Conservation (phyloP, 768 basidiomycete species). For the Serendipita indica region DNA sequence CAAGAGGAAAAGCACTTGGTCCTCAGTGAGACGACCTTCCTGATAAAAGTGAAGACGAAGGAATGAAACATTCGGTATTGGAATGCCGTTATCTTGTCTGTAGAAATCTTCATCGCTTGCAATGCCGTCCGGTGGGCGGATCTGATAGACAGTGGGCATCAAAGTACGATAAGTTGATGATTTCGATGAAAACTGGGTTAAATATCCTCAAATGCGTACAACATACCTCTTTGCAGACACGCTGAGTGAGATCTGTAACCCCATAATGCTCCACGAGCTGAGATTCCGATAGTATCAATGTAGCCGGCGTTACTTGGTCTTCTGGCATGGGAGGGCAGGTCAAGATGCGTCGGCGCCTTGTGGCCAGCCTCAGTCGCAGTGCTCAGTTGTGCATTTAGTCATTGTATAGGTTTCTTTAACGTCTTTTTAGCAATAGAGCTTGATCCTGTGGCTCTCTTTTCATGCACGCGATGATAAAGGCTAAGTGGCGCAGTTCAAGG, state of each 20-base stretch:
- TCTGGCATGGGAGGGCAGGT: neutral
- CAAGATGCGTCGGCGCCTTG: neutral
- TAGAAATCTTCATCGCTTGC: conserved; percentile 24
- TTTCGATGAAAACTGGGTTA: neutral
- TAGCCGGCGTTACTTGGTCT: neutral
- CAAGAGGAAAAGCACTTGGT: conserved; percentile 30
- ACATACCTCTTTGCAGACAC: conserved; percentile 4
- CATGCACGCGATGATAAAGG: too few relatives aligned
- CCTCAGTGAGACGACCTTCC: conserved; percentile 29
- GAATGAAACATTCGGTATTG: conserved; percentile 31
- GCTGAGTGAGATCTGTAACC: neutral
- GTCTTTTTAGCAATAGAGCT: too few relatives aligned
- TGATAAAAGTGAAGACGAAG: conserved; percentile 35
- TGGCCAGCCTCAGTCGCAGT: too few relatives aligned
- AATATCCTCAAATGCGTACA: neutral
- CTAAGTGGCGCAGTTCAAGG: too few relatives aligned
- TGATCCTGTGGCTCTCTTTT: too few relatives aligned
- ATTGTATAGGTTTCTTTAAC: too few relatives aligned
- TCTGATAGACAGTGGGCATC: conserved; percentile 17
- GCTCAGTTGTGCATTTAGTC: too few relatives aligned
- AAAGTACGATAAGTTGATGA: neutral
- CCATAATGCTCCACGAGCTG: neutral
- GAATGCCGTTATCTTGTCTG: conserved; percentile 29
- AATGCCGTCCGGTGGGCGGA: conserved; percentile 26
- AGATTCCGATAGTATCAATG: neutral